These are phyloP conservation scores for Diaporthe nobilis DNA, from an alignment of 2,329 filamentous ascomycete genomes.

Conservation along the genomic window DNA sequence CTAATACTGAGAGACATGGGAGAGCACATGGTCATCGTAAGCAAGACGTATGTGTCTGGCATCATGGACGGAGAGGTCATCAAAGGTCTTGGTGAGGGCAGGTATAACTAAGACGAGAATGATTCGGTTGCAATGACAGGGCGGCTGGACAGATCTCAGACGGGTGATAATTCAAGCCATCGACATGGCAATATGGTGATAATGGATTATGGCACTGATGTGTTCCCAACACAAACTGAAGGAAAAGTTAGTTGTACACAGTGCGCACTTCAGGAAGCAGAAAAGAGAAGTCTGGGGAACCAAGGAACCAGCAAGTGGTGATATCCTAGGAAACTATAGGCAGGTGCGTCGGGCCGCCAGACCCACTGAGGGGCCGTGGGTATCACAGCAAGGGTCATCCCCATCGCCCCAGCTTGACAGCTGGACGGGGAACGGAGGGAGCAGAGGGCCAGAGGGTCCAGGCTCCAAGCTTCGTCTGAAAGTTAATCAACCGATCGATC, in stretches of 20 bases:
- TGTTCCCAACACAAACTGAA: neutral
- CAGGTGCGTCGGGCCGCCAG: slow-evolving; percentile 23
- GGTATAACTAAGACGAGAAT: neutral
- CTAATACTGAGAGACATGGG: neutral
- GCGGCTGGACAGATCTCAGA: neutral
- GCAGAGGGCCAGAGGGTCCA: neutral
- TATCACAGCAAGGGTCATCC: slow-evolving; percentile 16
- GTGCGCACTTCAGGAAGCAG: neutral
- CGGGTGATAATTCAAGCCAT: neutral
- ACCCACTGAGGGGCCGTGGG: slow-evolving; percentile 26
- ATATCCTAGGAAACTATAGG: neutral
- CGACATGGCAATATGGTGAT: neutral
- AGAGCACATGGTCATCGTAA: neutral
- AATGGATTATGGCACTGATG: neutral
- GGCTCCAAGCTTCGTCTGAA: neutral
- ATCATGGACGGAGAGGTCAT: slow-evolving; percentile 1
- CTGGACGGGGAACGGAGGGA: neutral
- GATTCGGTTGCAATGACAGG: neutral
- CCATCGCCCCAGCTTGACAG: slow-evolving; percentile 3
- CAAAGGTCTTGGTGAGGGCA: neutral
- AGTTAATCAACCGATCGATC: slow-evolving; percentile 41
- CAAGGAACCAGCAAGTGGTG: neutral
- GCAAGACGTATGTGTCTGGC: neutral
- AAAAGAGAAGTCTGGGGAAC: neutral
- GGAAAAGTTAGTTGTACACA: neutral